These are phyloP conservation scores for Aspergillus hortae DNA, from an alignment of 2,329 filamentous ascomycete species.

Conservation along the genomic window DNA sequence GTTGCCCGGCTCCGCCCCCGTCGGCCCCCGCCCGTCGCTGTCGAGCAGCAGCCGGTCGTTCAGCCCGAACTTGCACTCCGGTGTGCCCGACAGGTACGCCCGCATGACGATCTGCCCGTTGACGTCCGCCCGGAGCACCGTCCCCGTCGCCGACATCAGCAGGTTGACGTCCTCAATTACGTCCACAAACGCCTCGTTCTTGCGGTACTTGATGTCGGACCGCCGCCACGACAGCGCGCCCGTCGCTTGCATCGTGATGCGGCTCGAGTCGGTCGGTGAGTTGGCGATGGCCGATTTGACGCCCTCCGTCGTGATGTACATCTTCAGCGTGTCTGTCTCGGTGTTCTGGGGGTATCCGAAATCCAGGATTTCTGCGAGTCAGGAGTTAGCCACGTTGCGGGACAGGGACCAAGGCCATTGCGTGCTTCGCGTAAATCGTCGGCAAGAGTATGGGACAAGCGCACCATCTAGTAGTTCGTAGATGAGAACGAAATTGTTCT, in stretches of 20 bases:
- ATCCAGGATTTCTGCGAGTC: slow-evolving; percentile 81
- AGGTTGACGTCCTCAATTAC: slow-evolving; percentile 99
- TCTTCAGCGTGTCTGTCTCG: slow-evolving; percentile 96
- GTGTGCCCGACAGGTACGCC: slow-evolving; percentile 91
- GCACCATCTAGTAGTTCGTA: slow-evolving; percentile 93
- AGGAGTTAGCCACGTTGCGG: neutral
- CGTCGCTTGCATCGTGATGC: slow-evolving; percentile 99
- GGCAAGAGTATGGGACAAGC: slow-evolving; percentile 15
- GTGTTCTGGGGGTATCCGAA: slow-evolving; percentile 99
- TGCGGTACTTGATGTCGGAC: slow-evolving; percentile 96
- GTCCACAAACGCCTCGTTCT: slow-evolving; percentile 98
- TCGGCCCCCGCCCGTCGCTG: slow-evolving; percentile 63
- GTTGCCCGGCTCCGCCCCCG: slow-evolving; percentile 58
- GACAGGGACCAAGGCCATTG: neutral
- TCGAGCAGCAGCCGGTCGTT: slow-evolving; percentile 95
- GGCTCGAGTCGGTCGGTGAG: slow-evolving; percentile 79
- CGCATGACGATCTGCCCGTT: slow-evolving; percentile 98
- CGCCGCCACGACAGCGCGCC: slow-evolving; percentile 95
- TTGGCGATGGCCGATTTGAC: slow-evolving; percentile 77
- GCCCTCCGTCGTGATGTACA: slow-evolving; percentile 99
- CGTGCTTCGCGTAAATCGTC: neutral
- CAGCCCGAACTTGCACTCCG: slow-evolving; percentile 97
- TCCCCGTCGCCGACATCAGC: slow-evolving; percentile 96
- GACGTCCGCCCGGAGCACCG: slow-evolving; percentile 90
- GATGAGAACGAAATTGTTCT: slow-evolving; percentile 99